A percentile compares a stretch with the other conserved stretches of the same genome.
Conservation (phyloP, 2,329 filamentous ascomycete species). For the Pseudopithomyces chartarum region DNA sequence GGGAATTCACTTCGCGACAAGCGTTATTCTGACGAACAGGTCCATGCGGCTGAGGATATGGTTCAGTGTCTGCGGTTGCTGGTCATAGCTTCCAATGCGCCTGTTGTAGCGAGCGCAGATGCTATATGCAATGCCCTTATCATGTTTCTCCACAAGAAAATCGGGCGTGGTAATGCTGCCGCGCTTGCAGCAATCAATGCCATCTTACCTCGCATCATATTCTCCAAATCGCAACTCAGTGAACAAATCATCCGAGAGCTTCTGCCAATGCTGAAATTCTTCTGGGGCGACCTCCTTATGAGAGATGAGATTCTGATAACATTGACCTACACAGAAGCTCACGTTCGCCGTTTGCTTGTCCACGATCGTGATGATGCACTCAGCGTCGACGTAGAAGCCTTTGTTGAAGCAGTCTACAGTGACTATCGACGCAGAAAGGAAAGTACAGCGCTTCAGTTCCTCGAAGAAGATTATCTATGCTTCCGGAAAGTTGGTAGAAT, state of each 20-base stretch:
- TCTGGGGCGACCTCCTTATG: slow-evolving; percentile 70
- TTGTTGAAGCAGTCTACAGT: slow-evolving; percentile 72
- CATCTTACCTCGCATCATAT: slow-evolving; percentile 67
- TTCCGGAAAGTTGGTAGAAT: slow-evolving; percentile 50
- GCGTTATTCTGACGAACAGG: slow-evolving; percentile 25
- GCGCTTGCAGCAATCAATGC: slow-evolving; percentile 78
- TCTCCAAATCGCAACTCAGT: slow-evolving; percentile 70
- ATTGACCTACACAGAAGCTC: slow-evolving; percentile 64
- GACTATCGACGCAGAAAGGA: slow-evolving; percentile 78
- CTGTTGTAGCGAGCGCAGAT: slow-evolving; percentile 62
- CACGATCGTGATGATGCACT: slow-evolving; percentile 26
- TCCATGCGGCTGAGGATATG: slow-evolving; percentile 39
- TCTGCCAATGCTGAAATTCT: slow-evolving; percentile 71
- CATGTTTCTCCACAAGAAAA: slow-evolving; percentile 65
- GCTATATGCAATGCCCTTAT: slow-evolving; percentile 62
- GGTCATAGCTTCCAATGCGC: slow-evolving; percentile 69
- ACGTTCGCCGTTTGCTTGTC: slow-evolving; percentile 42
- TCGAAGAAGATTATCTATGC: slow-evolving; percentile 78
- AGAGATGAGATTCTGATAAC: slow-evolving; percentile 77
- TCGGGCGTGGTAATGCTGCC: slow-evolving; percentile 69
- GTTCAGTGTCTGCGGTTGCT: slow-evolving; percentile 70
- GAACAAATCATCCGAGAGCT: slow-evolving; percentile 64
- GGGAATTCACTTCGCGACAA: slow-evolving; percentile 23
- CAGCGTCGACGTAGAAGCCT: slow-evolving; percentile 59
- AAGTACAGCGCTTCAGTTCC: slow-evolving; percentile 45